phyloP scores from a whole-genome alignment of 495 filamentous ascomycete species.

The Lindgomyces ingoldianus region DNA sequence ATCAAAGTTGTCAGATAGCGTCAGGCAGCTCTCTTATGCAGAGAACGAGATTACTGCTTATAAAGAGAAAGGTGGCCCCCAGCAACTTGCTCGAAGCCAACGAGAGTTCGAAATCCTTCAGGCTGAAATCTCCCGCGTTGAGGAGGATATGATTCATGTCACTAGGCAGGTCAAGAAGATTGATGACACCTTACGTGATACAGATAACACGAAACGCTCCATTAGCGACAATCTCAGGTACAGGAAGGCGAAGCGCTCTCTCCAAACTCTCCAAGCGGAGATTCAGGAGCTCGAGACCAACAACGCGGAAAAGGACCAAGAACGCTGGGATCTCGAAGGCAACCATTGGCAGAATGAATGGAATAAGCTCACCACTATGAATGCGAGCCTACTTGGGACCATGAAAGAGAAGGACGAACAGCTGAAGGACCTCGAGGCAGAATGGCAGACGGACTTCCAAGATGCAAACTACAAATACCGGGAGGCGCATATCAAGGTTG shows the following conservation, averaged over 20 bases:
- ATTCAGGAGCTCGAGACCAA: constrained; percentile 76
- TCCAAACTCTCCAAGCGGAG: constrained; percentile 65
- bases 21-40: constrained; percentile 72
- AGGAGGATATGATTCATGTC: constrained; percentile 66
- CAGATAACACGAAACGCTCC: constrained; percentile 73
- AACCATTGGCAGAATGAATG: constrained; percentile 60
- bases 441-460: constrained; percentile 86
- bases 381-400: constrained; percentile 65
- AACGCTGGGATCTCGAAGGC: constrained; percentile 70
- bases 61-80: constrained; percentile 70
- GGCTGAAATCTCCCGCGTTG: constrained; percentile 62
- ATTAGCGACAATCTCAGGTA: constrained; percentile 86
- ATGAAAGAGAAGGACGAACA: constrained; percentile 82
- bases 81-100: constrained; percentile 67
- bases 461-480: constrained; percentile 80
- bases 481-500: constrained; percentile 84
- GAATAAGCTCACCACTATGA: constrained; percentile 61
- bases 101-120: constrained; percentile 68
- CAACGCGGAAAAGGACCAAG: constrained; percentile 78
- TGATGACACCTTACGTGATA: constrained; percentile 72
- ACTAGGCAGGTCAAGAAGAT: constrained; percentile 73
- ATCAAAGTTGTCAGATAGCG: constrained; percentile 66
- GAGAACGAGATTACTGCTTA: constrained; percentile 81
- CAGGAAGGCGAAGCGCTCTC: constrained; percentile 67
- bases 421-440: constrained; percentile 63